phyloP scores from a whole-genome alignment of 345 rosid genomes.

The Bretschneidera sinensis region DNA sequence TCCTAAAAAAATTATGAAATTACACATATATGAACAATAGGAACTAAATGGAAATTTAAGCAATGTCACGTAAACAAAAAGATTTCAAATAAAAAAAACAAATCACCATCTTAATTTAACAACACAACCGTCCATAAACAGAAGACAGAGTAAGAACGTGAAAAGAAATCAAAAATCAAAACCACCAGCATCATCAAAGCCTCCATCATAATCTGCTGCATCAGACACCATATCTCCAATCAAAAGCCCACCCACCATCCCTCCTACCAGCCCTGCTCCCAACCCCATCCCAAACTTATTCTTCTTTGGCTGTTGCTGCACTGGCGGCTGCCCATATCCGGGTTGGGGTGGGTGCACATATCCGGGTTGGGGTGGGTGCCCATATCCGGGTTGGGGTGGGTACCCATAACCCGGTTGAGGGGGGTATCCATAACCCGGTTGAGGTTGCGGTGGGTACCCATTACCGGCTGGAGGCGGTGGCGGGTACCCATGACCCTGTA shows the following conservation, averaged over 20 bases:
- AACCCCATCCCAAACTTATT: conserved; percentile 55
- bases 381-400: conserved; percentile 12
- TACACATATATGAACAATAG: too few relatives aligned
- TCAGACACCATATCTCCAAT: conserved; percentile 73
- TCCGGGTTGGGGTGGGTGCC: conserved; percentile 29
- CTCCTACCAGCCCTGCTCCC: conserved; percentile 76
- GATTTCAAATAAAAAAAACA: too few relatives aligned
- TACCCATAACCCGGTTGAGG: conserved; percentile 4
- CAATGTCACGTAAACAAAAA: too few relatives aligned
- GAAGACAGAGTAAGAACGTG: too few relatives aligned
- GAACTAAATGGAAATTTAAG: too few relatives aligned
- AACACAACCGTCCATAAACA: too few relatives aligned
- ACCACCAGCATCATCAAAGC: conserved; percentile 24
- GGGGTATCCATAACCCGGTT: conserved; percentile 27
- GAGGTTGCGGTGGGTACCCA: conserved; percentile 26
- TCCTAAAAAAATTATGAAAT: too few relatives aligned
- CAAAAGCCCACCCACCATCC: conserved; percentile 67
- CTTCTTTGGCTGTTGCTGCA: conserved; percentile 35
- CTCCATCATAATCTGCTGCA: conserved; percentile 20
- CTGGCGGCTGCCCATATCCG: conserved; percentile 31
- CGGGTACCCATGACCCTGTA: conserved; percentile 25
- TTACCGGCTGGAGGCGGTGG: conserved; percentile 23
- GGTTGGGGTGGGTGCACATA: conserved; percentile 24
- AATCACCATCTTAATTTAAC: too few relatives aligned
- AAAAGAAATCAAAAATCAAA: conserved; percentile 27